phyloP scores from a whole-genome alignment of 1,284 basidiomycete species.

The Phellopilus nigrolimitatus region DNA sequence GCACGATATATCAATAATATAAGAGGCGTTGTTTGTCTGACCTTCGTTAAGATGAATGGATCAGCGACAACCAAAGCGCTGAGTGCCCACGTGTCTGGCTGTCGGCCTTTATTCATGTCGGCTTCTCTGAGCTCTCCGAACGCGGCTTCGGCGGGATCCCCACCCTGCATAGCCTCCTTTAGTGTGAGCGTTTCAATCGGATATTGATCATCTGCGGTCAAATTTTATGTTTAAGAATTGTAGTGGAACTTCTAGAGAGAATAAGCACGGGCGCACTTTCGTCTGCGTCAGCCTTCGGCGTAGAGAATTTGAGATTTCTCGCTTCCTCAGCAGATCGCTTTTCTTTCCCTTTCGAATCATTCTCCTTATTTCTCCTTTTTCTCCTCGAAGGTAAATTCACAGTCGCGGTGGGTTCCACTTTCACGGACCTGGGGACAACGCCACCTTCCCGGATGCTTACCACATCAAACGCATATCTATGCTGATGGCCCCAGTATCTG shows the following conservation, averaged over 20 bases:
- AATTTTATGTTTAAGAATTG: no score
- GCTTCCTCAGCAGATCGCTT: neutral
- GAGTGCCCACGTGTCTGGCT: slow-evolving; percentile 23
- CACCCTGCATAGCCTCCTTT: slow-evolving; percentile 9
- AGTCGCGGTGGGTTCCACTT: slow-evolving; percentile 11
- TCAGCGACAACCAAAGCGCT: slow-evolving; percentile 37
- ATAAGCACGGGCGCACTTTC: no score
- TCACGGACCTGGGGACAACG: slow-evolving; percentile 23
- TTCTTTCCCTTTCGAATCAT: neutral
- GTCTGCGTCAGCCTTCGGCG: neutral
- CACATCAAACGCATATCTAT: slow-evolving; percentile 31
- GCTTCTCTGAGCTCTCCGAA: slow-evolving; percentile 14
- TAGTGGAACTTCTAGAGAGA: no score
- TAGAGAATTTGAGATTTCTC: neutral
- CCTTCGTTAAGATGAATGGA: slow-evolving; percentile 46
- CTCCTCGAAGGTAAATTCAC: no score
- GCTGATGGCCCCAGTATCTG: slow-evolving; percentile 43
- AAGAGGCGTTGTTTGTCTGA: slow-evolving; percentile 22
- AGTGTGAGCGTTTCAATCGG: neutral
- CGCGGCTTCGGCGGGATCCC: slow-evolving; percentile 18
- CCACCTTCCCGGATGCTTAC: slow-evolving; percentile 41
- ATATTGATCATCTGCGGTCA: neutral
- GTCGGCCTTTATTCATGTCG: slow-evolving; percentile 7
- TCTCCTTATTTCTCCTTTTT: slow-evolving; percentile 4
- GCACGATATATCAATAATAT: neutral